Base-by-base conservation (phyloP, 2,329 filamentous ascomycete genomes). In the Talaromyces amestolkiae region DNA sequence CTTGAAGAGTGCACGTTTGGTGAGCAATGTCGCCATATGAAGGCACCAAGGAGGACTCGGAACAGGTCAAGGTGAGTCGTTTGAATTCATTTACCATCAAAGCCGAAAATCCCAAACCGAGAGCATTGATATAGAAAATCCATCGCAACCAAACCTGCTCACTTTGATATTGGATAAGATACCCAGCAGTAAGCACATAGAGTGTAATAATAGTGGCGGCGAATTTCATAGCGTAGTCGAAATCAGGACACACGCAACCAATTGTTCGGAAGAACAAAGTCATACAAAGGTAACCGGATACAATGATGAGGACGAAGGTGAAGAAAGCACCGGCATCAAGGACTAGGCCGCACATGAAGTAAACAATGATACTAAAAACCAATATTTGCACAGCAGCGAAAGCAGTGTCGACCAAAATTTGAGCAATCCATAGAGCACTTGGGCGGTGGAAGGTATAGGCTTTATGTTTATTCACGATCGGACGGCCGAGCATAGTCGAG, bases 1-100 rank as follows among this genome's bases (percentile, higher is more conserved):
- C 93, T 0, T 89, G 78, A 3, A 96, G 83, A 0, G 92, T 95
- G 79, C 93, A 97, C 1, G 92, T 89, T 77, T 95, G 92, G 71
- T 93, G 82, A 47, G 86, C 81, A 72, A 93, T 87, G 67, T 93
- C 84, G 66, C 79, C 81, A 71, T 96, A 96, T 0, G 92, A 27
- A 22, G 71, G 71, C 22, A 96, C 83, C 4, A 96, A 79, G 0
- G 87, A 91, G 53, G 85, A 83, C 1, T 82, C 81, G 0, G 85
- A 86, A 72, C 93, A 97, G 0, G 84, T 87, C 74, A 96, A 81
- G 33, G 88, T 83, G 49, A 91, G 81, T 11, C 85, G 79, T 41
- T 84, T 83, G 72, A 97, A 96, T 73, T 97, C 93, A 72, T 96
- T 97, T 71, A 91, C 87, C 91, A 96, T 95, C 77, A 97, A 77